Base-by-base conservation (phyloP, 2,329 filamentous ascomycete species). In the Ceratocystis destructans region DNA sequence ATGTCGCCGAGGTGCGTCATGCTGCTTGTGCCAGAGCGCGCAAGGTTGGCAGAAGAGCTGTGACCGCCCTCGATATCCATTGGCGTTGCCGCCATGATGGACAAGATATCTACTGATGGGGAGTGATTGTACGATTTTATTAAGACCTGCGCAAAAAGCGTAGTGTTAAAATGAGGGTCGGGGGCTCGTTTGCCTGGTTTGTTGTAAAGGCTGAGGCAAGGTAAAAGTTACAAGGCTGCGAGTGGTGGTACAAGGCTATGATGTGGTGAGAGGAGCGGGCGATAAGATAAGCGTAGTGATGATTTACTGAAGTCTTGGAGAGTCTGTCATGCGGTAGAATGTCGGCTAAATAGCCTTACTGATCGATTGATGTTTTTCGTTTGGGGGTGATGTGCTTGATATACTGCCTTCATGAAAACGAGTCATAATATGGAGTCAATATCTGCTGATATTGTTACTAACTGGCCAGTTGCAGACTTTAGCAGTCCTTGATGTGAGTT, bases 1-100 rank as follows among this genome's bases (percentile, higher is more conserved):
- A 94, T 81, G 72, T 96, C 90, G 72, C 84, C 82, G 65, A 96
- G 82, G 73, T 88, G 88, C 12, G 87, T 84, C 5, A 82, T 82
- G 66, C 77, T 77, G 50, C 77, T 74, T 12, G 75, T 71, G 65
- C 82, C 70, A 10, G 78, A 78, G 22, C 82, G 77, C 7, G 79
- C 77, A 63, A 82, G 81, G 69, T 81, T 81, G 53, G 83, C 75
- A 0, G 79, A 76, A 70, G 75, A 72, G 69, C 76, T 77, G 62
- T 66, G 61, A 50, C 77, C 78, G 25, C 75, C 72, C n/a, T 85
- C 82, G 45, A 84, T 70, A 64, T 85, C 82, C 82, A 85, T 85
- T 8, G 80, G 79, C 31, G 78, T 82, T 28, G 80, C 80, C 59
- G 79, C 74, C 80, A 83, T 83, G 46, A 45, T 37, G 50, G 46